Evolutionary conservation across 2,329 filamentous ascomycete species (phyloP), one percentile per base, ranked within the genome.

Genomic region (Cercospora citrullina): DNA sequence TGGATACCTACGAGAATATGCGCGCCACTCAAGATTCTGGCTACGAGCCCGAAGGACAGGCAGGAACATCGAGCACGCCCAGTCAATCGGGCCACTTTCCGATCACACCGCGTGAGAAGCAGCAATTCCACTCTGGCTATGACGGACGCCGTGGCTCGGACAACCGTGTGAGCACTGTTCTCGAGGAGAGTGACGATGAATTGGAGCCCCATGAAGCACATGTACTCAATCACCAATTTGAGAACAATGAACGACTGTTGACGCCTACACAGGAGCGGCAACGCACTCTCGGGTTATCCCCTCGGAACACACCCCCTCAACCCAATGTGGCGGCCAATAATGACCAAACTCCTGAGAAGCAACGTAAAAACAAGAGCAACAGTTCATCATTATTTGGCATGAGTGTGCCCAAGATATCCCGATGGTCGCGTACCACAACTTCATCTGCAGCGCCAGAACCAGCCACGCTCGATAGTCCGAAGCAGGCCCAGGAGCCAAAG

Each of bases 361-460:
- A 87, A 70, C 92, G 91, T 79, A 97, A 96, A 82, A 91, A 96
- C 82, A 96, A 96, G 79, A 94, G 92, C 0, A 91, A 87, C 76
- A 89, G 89, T 67, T 95, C 93, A 0, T 92, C 91, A 0, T 84
- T 89, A 84, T 91, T 96, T 65, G 81, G 80, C 60, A 73, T 67
- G 31, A 68, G 68, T 14, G 80, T 82, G 69, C 93, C 94, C 26
- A 97, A 96, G 82, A 94, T 97, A 70, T 98, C 95, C 5, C 88
- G 95, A 53, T 99, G 95, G 95, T 98, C 94, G 0, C 95, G 96
- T 81, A 98, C 94, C 2, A 99, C 95, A 0, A 87, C 94, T 4
- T 97, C 93, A 0, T 96, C 93, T 69, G 89, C 93, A 53, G 90
- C 92, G 16, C 76, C 76, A 2, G 76, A 78, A 64, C 71, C 69